Evolutionary conservation across 257 asterid species (phyloP), one percentile per base, ranked within the genome.

Genomic region (Hygrophila difformis): DNA sequence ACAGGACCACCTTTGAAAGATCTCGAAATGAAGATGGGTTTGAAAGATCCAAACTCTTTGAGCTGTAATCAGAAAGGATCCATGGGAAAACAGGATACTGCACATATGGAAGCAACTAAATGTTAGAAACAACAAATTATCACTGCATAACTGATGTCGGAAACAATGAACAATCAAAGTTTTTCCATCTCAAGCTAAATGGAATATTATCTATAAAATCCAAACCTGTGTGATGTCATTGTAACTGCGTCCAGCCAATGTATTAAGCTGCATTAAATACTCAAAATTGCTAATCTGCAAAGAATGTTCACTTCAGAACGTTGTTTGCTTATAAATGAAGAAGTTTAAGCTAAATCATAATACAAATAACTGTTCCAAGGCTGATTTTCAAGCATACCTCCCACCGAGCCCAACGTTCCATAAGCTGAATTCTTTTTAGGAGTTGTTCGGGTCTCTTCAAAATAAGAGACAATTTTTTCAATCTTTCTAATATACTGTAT

Each of bases 41-140:
- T 43, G 91, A 61, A 59, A 89, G 78, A 70, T 89, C 94, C 79
- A 89, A 74, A 41, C 47, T 66, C 61, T 62, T 63, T 41, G 98
- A 77, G 64, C 73, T 72, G 74, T 85, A 89, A 71, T 89, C 94
- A 60, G 98, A 89, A 56, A 89, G 79, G 65, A 89, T 60, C 98
- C 98, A 89, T 1, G 98, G 98, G 64, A 89, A 89, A 47, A 89
- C 96, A 63, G 96, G 98, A 74, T 89, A 89, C 98, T 89, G 96
- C 74, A 70, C 55, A 65, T 55, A 54, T 41, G 28, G 59, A 68
- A 38, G 49, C 51, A 14, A 26, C 8, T 8, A 39, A n/a, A n/a
- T n/a, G n/a, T 44, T 51, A 56, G 49, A 45, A 62, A n/a, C 39
- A n/a, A n/a, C n/a, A n/a, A n/a, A n/a, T n/a, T n/a, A n/a, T n/a